Conservation (phyloP, 2,329 filamentous ascomycete genomes). For the Monosporascus sp. region DNA sequence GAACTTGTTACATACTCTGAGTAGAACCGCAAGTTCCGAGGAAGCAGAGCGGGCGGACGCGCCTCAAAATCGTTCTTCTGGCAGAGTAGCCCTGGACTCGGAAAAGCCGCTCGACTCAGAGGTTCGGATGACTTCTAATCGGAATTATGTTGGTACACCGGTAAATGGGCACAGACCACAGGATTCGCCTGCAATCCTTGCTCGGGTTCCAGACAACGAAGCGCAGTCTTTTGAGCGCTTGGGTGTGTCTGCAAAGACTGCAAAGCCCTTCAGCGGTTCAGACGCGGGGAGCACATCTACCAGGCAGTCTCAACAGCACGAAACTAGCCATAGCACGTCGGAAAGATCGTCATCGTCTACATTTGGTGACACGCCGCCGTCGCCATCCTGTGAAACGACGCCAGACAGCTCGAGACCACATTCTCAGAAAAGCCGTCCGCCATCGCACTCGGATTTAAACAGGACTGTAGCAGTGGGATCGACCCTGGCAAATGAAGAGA, state of each 20-base stretch:
- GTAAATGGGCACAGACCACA: conserved; percentile 12
- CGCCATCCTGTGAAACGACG: conserved; percentile 32
- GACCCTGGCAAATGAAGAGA: conserved; percentile 8
- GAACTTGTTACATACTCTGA: conserved; percentile 12
- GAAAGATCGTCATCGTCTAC: conserved; percentile 36
- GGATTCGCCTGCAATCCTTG: conserved; percentile 18
- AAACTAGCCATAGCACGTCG: conserved; percentile 27
- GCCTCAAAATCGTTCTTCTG: conserved; percentile 4
- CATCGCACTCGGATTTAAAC: conserved; percentile 14
- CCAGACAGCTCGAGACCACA: conserved; percentile 39
- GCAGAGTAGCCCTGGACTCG: neutral
- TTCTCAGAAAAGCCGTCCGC: conserved; percentile 28
- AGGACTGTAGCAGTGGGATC: conserved; percentile 1
- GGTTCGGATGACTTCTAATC: neutral
- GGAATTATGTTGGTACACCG: conserved; percentile 5
- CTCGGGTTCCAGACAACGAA: conserved; percentile 24
- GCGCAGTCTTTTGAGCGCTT: conserved; percentile 23
- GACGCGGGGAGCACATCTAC: conserved; percentile 14
- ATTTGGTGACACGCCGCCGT: conserved; percentile 33
- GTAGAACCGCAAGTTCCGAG: conserved; percentile 15
- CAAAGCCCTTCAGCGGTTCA: conserved; percentile 14
- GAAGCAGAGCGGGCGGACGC: conserved; percentile 13
- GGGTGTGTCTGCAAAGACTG: conserved; percentile 18
- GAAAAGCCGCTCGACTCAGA: neutral
- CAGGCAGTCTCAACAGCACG: conserved; percentile 16